phyloP scores from a whole-genome alignment of 768 basidiomycete genomes.

The Candolleomyces eurysporus region DNA sequence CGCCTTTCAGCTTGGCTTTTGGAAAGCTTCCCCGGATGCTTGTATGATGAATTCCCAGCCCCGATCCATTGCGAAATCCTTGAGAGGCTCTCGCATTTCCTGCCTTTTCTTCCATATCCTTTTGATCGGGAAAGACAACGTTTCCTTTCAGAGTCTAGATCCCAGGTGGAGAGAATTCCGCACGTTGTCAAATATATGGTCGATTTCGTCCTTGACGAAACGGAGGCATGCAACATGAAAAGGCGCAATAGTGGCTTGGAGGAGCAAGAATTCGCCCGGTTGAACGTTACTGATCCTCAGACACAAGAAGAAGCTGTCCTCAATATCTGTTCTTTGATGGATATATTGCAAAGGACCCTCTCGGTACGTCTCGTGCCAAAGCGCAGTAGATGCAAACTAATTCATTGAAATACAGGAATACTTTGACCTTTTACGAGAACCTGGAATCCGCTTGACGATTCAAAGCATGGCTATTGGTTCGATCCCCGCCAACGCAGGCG shows the following conservation, averaged over 20 bases:
- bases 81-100: background rate
- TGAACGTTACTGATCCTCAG: slow-evolving; percentile 1
- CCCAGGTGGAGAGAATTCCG: background rate
- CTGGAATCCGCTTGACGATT: background rate
- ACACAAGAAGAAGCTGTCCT: background rate
- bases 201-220: background rate
- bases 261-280: background rate
- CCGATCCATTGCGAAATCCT: background rate
- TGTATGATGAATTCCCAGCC: background rate
- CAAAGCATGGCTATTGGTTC: background rate
- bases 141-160: background rate
- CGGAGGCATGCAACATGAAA: background rate
- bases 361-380: background rate
- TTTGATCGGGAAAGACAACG: background rate
- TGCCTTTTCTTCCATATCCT: background rate
- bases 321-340: background rate
- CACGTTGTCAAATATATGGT: background rate
- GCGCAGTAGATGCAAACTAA: background rate
- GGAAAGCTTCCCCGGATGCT: background rate
- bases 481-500: background rate
- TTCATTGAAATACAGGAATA: background rate
- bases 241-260: background rate
- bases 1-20: background rate
- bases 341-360: background rate
- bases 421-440: background rate